phyloP scores from a whole-genome alignment of 768 basidiomycete genomes.

The Mycena floridula region DNA sequence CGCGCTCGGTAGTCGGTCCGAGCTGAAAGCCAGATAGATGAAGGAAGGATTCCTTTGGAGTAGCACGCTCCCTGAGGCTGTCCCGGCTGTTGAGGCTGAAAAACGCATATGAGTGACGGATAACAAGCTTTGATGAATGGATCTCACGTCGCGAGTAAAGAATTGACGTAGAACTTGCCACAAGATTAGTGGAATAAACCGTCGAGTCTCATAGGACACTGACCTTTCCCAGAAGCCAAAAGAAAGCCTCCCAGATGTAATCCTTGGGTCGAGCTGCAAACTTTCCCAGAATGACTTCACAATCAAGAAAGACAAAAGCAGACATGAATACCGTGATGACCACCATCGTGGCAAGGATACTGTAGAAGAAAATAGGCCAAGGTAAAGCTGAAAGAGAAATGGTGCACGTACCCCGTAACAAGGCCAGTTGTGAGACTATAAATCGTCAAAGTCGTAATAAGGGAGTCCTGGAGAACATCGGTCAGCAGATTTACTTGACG shows the following conservation, averaged over 20 bases:
- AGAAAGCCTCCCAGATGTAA: conserved; percentile 42
- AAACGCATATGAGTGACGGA: background rate
- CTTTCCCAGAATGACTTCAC: conserved; percentile 13
- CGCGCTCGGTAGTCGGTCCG: too few species aligned
- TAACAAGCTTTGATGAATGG: conserved; percentile 1
- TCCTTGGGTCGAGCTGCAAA: conserved; percentile 41
- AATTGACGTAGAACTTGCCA: conserved; percentile 44
- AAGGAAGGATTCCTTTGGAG: conserved; percentile 25
- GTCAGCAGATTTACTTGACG: too few species aligned
- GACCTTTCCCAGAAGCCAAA: conserved; percentile 47
- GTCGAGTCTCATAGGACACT: conserved; percentile 8
- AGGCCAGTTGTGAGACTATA: conserved; percentile 41
- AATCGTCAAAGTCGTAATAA: conserved; percentile 35
- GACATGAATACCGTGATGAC: conserved; percentile 30
- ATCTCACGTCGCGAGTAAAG: conserved; percentile 42
- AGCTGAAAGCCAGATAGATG: conserved; percentile 21
- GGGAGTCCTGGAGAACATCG: conserved; percentile 26
- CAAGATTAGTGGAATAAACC: background rate
- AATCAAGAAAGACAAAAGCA: background rate
- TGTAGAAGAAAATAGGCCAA: conserved; percentile 12
- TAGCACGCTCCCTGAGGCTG: conserved; percentile 34
- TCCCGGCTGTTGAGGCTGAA: conserved; percentile 41
- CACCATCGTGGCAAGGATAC: conserved; percentile 33
- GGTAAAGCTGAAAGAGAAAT: too few species aligned
- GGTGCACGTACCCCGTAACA: conserved; percentile 32